These are phyloP conservation scores for Citrus reticulata DNA, from an alignment of 345 rosid genomes.

Conservation along the genomic window DNA sequence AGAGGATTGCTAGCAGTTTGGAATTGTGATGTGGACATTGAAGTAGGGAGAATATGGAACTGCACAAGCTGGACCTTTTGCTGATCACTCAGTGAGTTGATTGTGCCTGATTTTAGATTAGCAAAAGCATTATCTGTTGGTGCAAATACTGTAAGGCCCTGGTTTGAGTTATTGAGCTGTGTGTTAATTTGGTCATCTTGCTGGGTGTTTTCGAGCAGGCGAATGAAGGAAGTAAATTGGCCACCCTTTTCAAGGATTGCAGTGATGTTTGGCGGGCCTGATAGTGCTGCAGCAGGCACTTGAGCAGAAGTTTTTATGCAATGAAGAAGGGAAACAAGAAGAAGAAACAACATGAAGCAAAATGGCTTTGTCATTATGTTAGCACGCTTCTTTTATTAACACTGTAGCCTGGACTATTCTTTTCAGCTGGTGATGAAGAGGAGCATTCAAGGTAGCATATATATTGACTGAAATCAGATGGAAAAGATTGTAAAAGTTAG, in stretches of 20 bases:
- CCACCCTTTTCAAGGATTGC: conserved; percentile 77
- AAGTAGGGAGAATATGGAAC: conserved; percentile 69
- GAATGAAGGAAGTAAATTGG: conserved; percentile 61
- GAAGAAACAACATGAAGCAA: conserved; percentile 19
- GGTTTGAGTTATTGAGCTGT: conserved; percentile 63
- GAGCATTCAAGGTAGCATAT: conserved; percentile 6
- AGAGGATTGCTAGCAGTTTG: conserved; percentile 89
- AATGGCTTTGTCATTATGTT: conserved; percentile 34
- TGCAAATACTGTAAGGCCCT: conserved; percentile 76
- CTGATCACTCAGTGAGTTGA: conserved; percentile 65
- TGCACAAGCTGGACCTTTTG: conserved; percentile 74
- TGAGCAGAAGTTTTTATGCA: conserved; percentile 34
- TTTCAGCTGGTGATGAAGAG: not conserved
- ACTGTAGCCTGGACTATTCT: not conserved
- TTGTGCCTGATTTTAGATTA: conserved; percentile 58
- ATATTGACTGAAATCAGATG: conserved; percentile 8
- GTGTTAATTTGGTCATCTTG: conserved; percentile 72
- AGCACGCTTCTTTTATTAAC: not conserved
- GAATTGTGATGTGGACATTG: conserved; percentile 63
- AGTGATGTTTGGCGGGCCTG: conserved; percentile 68
- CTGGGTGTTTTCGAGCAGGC: conserved; percentile 60
- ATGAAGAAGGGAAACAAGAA: conserved; percentile 31
- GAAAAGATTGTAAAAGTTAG: conserved; percentile 23
- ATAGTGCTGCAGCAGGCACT: conserved; percentile 43
- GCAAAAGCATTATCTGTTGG: conserved; percentile 76